A percentile compares a stretch with the other conserved stretches of the same genome.
phyloP scores from a whole-genome alignment of 2,329 filamentous ascomycete genomes.

The Ophiocordyceps australis region DNA sequence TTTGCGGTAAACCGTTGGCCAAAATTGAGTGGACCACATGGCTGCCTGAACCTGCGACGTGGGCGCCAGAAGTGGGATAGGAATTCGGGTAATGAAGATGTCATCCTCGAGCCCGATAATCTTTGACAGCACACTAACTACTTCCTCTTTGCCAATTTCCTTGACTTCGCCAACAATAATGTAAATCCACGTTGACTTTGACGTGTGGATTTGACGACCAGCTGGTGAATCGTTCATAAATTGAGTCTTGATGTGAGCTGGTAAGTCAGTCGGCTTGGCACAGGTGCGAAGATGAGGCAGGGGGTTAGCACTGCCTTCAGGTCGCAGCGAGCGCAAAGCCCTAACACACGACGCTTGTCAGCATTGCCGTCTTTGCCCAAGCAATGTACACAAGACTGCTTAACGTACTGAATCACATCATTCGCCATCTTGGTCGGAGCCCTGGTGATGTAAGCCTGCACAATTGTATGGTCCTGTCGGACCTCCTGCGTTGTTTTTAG shows the following conservation, averaged over 20 bases:
- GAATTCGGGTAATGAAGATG: slow-evolving; percentile 41
- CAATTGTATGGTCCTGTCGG: slow-evolving; percentile 35
- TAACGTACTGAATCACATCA: slow-evolving; percentile 45
- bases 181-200: slow-evolving; percentile 42
- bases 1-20: slow-evolving; percentile 74
- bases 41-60: slow-evolving; percentile 60
- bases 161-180: slow-evolving; percentile 34
- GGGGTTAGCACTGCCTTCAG: slow-evolving; percentile 43
- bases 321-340: slow-evolving; percentile 34
- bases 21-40: slow-evolving; percentile 59
- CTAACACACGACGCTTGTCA: slow-evolving; percentile 15
- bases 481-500: slow-evolving; percentile 48
- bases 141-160: slow-evolving; percentile 31
- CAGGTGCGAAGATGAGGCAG: slow-evolving; percentile 59
- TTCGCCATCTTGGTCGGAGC: slow-evolving; percentile 57
- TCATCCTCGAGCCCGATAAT: slow-evolving; percentile 32
- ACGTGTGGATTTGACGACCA: slow-evolving; percentile 37
- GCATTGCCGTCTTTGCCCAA: no score
- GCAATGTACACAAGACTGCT: not conserved
- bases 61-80: slow-evolving; percentile 55
- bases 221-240: slow-evolving; percentile 39
- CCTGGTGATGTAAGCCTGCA: slow-evolving; percentile 52
- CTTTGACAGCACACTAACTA: slow-evolving; percentile 25
- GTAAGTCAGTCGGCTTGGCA: slow-evolving; percentile 52
- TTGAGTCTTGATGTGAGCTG: slow-evolving; percentile 42